A percentile compares a stretch with the other conserved stretches of the same genome.
Conservation (phyloP, 2,329 filamentous ascomycete species). For the Epichloe elymi region DNA sequence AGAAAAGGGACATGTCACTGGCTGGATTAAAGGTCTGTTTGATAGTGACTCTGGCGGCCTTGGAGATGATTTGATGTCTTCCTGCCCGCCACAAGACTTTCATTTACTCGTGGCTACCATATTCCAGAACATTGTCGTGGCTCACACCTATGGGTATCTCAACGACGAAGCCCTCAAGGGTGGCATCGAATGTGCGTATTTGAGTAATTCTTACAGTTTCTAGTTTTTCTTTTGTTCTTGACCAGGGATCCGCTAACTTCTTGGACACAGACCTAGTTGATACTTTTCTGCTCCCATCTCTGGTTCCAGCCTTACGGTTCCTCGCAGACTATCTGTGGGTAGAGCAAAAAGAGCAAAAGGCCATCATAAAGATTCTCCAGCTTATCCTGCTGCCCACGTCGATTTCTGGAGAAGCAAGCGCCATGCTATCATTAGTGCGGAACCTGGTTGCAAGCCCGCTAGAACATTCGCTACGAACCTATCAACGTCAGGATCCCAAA, state of each 20-base stretch:
- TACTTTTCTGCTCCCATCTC: slow-evolving; percentile 65
- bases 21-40: slow-evolving; percentile 69
- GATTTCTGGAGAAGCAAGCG: slow-evolving; percentile 56
- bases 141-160: slow-evolving; percentile 51
- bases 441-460: slow-evolving; percentile 58
- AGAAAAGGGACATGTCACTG: slow-evolving; percentile 52
- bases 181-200: slow-evolving; percentile 57
- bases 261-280: slow-evolving; percentile 55
- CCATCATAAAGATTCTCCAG: slow-evolving; percentile 58
- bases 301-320: slow-evolving; percentile 61
- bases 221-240: neutral
- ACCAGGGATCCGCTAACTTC: neutral
- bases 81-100: slow-evolving; percentile 71
- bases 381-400: slow-evolving; percentile 58
- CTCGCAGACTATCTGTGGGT: slow-evolving; percentile 58
- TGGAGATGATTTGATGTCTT: slow-evolving; percentile 68
- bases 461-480: slow-evolving; percentile 51
- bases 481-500: slow-evolving; percentile 53
- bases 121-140: slow-evolving; percentile 62
- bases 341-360: slow-evolving; percentile 49
- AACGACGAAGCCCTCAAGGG: slow-evolving; percentile 58
- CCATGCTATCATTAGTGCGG: slow-evolving; percentile 58
- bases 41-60: slow-evolving; percentile 61
- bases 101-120: slow-evolving; percentile 66
- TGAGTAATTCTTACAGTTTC: neutral